These are phyloP conservation scores for Mortierella sp. DNA, from an alignment of 371 early-diverging fungal genomes.

Conservation along the genomic window DNA sequence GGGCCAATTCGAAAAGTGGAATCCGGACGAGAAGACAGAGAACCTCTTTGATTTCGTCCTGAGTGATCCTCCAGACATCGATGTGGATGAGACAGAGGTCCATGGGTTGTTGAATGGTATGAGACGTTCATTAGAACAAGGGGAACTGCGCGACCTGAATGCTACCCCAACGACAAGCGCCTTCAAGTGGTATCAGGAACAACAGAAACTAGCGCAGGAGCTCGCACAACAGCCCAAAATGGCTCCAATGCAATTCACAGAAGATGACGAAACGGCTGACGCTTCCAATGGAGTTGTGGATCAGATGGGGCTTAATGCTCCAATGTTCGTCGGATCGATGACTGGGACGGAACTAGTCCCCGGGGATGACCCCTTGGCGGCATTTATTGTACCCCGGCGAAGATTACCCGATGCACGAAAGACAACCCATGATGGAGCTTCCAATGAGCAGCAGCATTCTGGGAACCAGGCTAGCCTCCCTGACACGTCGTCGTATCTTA, in stretches of 20 bases:
- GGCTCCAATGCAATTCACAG: constrained; percentile 15
- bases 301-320: no score
- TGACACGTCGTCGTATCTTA: constrained; percentile 16
- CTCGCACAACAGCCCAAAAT: constrained; percentile 33
- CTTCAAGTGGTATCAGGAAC: constrained; percentile 45
- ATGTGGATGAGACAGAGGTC: constrained; percentile 34
- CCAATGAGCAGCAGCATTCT: not conserved
- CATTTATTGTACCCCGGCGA: constrained; percentile 4
- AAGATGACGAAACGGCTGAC: not conserved
- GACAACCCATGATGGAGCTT: not conserved
- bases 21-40: constrained; percentile 26
- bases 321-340: no score
- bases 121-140: constrained; percentile 5
- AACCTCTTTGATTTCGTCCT: constrained; percentile 44
- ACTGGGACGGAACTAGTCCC: constrained; percentile 6
- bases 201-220: constrained; percentile 35
- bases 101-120: constrained; percentile 16
- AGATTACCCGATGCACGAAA: constrained; percentile 6
- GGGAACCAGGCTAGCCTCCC: not conserved
- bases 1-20: constrained; percentile 43
- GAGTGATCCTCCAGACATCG: constrained; percentile 49
- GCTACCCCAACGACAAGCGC: constrained; percentile 39
- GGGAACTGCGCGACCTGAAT: constrained; percentile 11
- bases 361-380: constrained; percentile 34
- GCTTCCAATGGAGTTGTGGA: no score